Conservation (phyloP, 2,329 filamentous ascomycete genomes). For the Phialophora chinensis region DNA sequence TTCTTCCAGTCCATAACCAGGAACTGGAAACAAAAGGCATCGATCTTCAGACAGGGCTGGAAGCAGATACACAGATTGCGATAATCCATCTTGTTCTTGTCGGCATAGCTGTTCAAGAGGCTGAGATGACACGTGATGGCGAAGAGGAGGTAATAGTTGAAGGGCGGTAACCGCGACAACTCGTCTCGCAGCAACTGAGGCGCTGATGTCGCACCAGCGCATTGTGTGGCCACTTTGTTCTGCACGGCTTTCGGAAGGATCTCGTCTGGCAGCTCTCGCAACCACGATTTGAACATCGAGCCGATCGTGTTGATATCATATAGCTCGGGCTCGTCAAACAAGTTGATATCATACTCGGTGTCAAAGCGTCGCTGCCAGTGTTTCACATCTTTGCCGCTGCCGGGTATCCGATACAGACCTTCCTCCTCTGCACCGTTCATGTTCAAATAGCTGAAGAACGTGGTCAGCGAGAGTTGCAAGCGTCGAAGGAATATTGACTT, state of each 20-base stretch:
- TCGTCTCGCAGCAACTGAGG: conserved; percentile 88
- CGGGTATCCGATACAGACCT: conserved; percentile 89
- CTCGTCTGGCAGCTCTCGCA: conserved; percentile 91
- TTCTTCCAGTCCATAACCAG: conserved; percentile 94
- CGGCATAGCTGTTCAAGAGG: conserved; percentile 84
- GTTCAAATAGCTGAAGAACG: conserved; percentile 73
- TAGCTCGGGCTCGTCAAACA: conserved; percentile 84
- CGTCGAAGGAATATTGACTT: conserved; percentile 43
- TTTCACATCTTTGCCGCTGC: conserved; percentile 87
- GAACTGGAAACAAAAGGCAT: conserved; percentile 93
- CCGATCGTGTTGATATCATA: conserved; percentile 97
- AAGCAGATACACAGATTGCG: conserved; percentile 96
- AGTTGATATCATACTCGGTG: conserved; percentile 82
- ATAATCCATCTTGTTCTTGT: conserved; percentile 98
- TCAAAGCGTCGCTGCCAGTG: conserved; percentile 94
- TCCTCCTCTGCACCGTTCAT: conserved; percentile 94
- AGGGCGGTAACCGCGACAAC: conserved; percentile 89
- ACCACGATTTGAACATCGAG: conserved; percentile 95
- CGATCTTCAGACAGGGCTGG: conserved; percentile 95
- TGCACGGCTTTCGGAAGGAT: conserved; percentile 87
- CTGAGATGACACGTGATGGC: conserved; percentile 96
- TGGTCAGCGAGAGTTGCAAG: conserved; percentile 22
- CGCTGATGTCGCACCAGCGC: conserved; percentile 76
- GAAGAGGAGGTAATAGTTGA: conserved; percentile 97
- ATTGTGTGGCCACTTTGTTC: conserved; percentile 78